Evolutionary conservation across 768 basidiomycete genomes (phyloP), one percentile per base, ranked within the genome.

Genomic region (Mycena filopes): DNA sequence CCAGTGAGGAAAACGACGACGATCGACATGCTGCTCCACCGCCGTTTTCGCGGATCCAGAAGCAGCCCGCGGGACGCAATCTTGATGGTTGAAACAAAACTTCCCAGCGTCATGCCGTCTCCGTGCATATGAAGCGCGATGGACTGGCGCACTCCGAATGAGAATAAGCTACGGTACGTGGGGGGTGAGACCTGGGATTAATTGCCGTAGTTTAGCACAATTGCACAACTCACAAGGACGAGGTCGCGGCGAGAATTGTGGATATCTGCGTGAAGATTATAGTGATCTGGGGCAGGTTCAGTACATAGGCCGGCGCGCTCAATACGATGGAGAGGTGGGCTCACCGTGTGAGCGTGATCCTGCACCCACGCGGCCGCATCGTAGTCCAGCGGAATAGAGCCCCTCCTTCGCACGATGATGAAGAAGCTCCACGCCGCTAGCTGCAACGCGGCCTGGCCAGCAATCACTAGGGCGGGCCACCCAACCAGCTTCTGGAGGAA

Each of bases 161-260:
- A 57, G 8, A 57, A 57, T 11, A 57, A 43, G 12, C 55, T 57
- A n/a, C n/a, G n/a, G n/a, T n/a, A n/a, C n/a, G n/a, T n/a, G n/a
- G n/a, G n/a, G n/a, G n/a, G n/a, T n/a, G n/a, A n/a, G n/a, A n/a
- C n/a, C n/a, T n/a, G n/a, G n/a, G n/a, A n/a, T n/a, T n/a, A n/a
- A n/a, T n/a, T n/a, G n/a, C n/a, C n/a, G n/a, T n/a, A n/a, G n/a
- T n/a, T n/a, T n/a, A n/a, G n/a, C n/a, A n/a, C n/a, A n/a, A n/a
- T n/a, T n/a, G n/a, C n/a, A n/a, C n/a, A 29, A 46, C 55, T 9
- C 20, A 57, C 55, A 23, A 46, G 2, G 55, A 33, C n/a, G 55
- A 46, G n/a, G 11, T 21, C 16, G 29, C 4, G 18, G 55, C 41
- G 18, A 56, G 26, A 40, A 13, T 10, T 0, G 55, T 56, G 23